phyloP scores from a whole-genome alignment of 2,329 filamentous ascomycete genomes.

The Colletotrichum filicis region DNA sequence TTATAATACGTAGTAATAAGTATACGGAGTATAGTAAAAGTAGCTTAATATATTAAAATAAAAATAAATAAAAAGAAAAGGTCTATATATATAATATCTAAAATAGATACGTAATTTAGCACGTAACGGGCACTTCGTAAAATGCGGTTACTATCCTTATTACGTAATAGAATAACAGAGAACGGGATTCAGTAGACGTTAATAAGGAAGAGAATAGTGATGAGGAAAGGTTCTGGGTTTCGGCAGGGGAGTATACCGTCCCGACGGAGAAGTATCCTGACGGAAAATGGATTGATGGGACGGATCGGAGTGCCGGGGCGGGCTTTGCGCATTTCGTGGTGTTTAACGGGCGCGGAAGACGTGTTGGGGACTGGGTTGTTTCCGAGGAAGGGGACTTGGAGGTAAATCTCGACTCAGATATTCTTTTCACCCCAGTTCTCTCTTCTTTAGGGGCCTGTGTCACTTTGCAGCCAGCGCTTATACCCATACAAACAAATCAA shows the following conservation, averaged over 20 bases:
- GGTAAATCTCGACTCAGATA: neutral
- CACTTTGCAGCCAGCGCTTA: neutral
- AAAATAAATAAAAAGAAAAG: too few relatives aligned
- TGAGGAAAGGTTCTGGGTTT: slow-evolving; percentile 55
- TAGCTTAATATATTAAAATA: too few relatives aligned
- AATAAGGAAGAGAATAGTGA: neutral
- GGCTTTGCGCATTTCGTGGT: slow-evolving; percentile 58
- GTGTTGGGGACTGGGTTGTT: slow-evolving; percentile 57
- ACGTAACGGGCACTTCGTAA: too few relatives aligned
- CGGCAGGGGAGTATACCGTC: slow-evolving; percentile 54
- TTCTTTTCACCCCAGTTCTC: neutral
- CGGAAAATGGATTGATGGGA: slow-evolving; percentile 59
- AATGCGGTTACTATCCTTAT: too few relatives aligned
- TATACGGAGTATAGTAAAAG: too few relatives aligned
- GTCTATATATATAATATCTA: too few relatives aligned
- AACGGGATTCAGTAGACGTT: too few relatives aligned
- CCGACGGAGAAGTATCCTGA: slow-evolving; percentile 49
- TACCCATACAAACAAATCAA: too few relatives aligned
- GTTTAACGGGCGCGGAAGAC: slow-evolving; percentile 53
- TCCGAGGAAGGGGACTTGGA: slow-evolving; percentile 44
- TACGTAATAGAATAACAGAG: too few relatives aligned
- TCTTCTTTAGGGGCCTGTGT: neutral
- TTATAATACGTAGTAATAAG: too few relatives aligned
- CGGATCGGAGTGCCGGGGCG: slow-evolving; percentile 56
- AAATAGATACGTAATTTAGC: too few relatives aligned